Conservation (phyloP, 78 protist genomes). For the Emiliania huxleyi region DNA sequence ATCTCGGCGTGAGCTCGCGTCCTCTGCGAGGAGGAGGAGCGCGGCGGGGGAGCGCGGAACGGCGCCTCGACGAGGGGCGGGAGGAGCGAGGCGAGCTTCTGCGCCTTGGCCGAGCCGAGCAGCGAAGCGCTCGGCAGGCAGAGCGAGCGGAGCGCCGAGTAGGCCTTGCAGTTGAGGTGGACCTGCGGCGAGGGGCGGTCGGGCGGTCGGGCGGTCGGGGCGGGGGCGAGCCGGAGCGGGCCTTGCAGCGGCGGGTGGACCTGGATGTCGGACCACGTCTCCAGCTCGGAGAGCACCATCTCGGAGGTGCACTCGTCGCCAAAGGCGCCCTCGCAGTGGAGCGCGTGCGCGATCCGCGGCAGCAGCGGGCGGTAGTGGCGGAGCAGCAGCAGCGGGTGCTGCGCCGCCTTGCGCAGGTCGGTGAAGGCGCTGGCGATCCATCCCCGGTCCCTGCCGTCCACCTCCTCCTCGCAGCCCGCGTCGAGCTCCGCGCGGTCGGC, state of each 20-base stretch:
- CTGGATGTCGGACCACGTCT: neutral
- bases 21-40: too few species aligned
- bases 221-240: too few species aligned
- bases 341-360: neutral
- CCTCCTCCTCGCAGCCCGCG: neutral
- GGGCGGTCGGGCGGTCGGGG: too few species aligned
- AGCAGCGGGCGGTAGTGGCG: neutral
- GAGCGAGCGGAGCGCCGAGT: neutral
- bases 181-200: too few species aligned
- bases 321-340: neutral
- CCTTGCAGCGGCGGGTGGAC: too few species aligned
- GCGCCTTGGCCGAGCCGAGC: slow-evolving; percentile 71
- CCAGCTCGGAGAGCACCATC: neutral
- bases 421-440: neutral
- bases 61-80: slow-evolving; percentile 34
- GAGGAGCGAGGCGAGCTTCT: slow-evolving; percentile 71
- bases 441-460: too few species aligned
- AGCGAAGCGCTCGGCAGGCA: neutral
- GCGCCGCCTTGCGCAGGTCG: slow-evolving; percentile 14
- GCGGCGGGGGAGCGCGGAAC: too few species aligned
- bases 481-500: neutral
- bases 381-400: neutral
- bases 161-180: neutral
- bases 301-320: neutral
- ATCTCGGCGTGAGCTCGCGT: too few species aligned